phyloP scores from a whole-genome alignment of 257 asterid genomes.

The Agastache rugosa region DNA sequence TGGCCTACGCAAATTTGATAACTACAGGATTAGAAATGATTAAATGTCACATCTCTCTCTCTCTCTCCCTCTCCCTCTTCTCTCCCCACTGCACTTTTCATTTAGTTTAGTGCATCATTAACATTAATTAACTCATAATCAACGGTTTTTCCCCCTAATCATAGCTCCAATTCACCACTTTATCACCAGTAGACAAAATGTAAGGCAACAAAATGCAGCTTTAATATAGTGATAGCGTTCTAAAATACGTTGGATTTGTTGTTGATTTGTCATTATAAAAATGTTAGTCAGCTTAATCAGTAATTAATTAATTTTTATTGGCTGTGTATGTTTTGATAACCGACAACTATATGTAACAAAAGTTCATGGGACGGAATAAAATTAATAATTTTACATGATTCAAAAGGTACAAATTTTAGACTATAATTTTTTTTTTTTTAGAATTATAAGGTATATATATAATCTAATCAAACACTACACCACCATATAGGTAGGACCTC shows the following conservation, averaged over 20 bases:
- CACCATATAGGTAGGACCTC: too few relatives aligned
- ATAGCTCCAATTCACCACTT: constrained; percentile 16
- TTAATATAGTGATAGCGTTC: constrained; percentile 2
- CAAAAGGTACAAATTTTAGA: neutral
- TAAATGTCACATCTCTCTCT: constrained; percentile 20
- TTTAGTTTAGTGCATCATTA: constrained; percentile 4
- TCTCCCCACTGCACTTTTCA: constrained; percentile 39
- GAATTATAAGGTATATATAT: too few relatives aligned
- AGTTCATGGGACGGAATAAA: neutral
- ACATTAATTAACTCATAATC: constrained; percentile 16
- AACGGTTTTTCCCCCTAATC: constrained; percentile 24
- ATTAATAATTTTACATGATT: neutral
- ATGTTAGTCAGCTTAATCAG: constrained; percentile 7
- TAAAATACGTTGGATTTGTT: constrained; percentile 13
- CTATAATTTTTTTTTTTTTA: too few relatives aligned
- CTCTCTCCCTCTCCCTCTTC: too few relatives aligned
- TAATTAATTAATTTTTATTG: constrained; percentile 4
- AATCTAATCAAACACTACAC: too few relatives aligned
- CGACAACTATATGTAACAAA: neutral
- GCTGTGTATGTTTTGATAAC: neutral
- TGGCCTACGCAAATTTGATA: constrained; percentile 19
- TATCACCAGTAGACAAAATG: constrained; percentile 21
- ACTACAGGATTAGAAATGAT: constrained; percentile 10
- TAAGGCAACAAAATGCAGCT: constrained; percentile 25
- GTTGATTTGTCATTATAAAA: constrained; percentile 19